Evolutionary conservation across 106 monocot species (phyloP), one percentile per base, ranked within the genome.

Genomic region (Platanthera zijinensis): DNA sequence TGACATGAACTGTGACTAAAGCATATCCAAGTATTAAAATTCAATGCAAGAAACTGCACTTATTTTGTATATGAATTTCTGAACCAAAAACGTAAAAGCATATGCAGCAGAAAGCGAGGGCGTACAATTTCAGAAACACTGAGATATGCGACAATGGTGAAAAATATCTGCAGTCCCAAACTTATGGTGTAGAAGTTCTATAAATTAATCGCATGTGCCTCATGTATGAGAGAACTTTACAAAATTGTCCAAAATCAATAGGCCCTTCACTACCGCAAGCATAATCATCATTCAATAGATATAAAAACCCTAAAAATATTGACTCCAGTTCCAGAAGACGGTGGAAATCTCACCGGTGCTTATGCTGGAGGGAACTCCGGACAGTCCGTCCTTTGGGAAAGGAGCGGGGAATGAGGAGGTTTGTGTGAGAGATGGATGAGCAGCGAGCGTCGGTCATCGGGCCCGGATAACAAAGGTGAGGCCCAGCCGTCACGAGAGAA

Each of bases 321-420:
- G 66, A 66, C 32, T 51, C 51, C 15, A 72, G 4, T 51, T 72
- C 51, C 72, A 57, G 30, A 21, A 10, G 3, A 30, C 12, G 15
- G n/a, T 6, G 66, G 30, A 64, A 74, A 81, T 45, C 2, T 57
- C 76, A 81, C 81, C 76, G 70, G 15, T 25, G 81, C 21, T 68
- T 18, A 4, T 59, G 57, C 53, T 57, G 28, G 8, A 56, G n/a
- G 7, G 71, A 72, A 13, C 69, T 76, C 2, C 25, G 22, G 49
- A n/a, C 7, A n/a, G 7, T 21, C 21, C 76, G 45, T 50, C n/a
- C 1, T 28, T 21, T 32, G 15, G 50, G 7, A 11, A 28, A 74
- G 50, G 74, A 52, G 15, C 48, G 76, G 25, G 76, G 47, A 5
- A 76, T 39, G 30, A 67, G 25, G 18, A 76, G 21, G 25, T 30